These are phyloP conservation scores for Tephrocybe sp. DNA, from an alignment of 768 basidiomycete genomes.

Conservation along the genomic window DNA sequence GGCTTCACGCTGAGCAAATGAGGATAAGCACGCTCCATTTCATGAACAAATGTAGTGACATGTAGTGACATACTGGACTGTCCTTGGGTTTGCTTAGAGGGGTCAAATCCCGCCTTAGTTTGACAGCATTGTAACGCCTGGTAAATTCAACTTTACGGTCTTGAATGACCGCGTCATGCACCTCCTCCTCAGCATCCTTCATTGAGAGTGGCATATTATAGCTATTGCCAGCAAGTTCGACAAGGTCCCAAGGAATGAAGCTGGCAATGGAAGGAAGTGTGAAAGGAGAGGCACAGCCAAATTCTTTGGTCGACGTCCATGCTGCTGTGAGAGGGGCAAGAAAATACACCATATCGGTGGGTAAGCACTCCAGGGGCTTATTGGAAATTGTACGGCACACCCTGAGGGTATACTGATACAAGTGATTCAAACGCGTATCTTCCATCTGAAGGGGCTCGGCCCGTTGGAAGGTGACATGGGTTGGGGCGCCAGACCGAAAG, in stretches of 20 bases:
- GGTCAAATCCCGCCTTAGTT: conserved; percentile 63
- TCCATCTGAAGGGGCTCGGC: conserved; percentile 52
- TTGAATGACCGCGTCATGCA: conserved; percentile 69
- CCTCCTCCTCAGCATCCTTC: conserved; percentile 40
- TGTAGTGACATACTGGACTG: conserved; percentile 50
- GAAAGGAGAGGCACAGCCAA: conserved; percentile 15
- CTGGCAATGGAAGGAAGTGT: conserved; percentile 37
- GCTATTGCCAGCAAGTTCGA: conserved; percentile 49
- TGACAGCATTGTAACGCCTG: conserved; percentile 59
- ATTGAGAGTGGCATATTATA: conserved; percentile 51
- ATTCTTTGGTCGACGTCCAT: conserved; percentile 34
- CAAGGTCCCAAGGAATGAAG: conserved; percentile 63
- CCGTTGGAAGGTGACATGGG: conserved; percentile 42
- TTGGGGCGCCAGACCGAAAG: conserved; percentile 52
- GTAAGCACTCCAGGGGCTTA: conserved; percentile 60
- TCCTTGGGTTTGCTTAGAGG: conserved; percentile 72
- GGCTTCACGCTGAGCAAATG: conserved; percentile 51
- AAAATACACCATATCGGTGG: conserved; percentile 61
- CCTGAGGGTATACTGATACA: conserved; percentile 65
- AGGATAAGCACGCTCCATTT: conserved; percentile 4
- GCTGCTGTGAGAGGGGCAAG: conserved; percentile 55
- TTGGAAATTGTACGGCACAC: conserved; percentile 63
- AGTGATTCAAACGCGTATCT: conserved; percentile 40
- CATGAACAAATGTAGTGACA: no score
- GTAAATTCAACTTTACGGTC: conserved; percentile 80